Percentiles rank a stretch among this genome's conserved stretches.
Conservation (phyloP, 768 basidiomycete genomes). For the Pholiota molesta region DNA sequence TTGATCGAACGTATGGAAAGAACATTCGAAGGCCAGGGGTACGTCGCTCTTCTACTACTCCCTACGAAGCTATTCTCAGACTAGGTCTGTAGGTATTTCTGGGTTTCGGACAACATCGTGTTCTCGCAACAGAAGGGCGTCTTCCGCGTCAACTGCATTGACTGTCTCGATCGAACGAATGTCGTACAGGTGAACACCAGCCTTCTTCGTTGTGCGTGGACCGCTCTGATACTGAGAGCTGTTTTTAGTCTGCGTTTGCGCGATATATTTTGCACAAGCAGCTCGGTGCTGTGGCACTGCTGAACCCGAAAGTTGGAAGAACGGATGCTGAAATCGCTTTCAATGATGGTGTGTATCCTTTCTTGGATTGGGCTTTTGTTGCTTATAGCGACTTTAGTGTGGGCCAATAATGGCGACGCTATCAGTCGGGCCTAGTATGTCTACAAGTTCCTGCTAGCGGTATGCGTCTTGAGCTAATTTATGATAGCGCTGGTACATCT, state of each 20-base stretch:
- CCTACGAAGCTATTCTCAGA: conserved; percentile 9
- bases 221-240: conserved; percentile 7
- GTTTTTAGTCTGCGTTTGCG: conserved; percentile 82
- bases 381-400: conserved; percentile 50
- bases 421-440: conserved; percentile 87
- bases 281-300: conserved; percentile 71
- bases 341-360: conserved; percentile 63
- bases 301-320: conserved; percentile 55
- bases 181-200: conserved; percentile 73
- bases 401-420: conserved; percentile 99
- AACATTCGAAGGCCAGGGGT: conserved; percentile 83
- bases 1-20: conserved; percentile 72
- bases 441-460: conserved; percentile 4
- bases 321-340: conserved; percentile 73
- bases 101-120: conserved; percentile 71
- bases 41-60: conserved; percentile 17
- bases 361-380: neutral
- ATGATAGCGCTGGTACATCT: conserved; percentile 84
- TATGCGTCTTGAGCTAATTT: neutral
- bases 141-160: conserved; percentile 93
- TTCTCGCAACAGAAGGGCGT: conserved; percentile 85
- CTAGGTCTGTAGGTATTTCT: conserved; percentile 62
- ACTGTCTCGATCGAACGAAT: conserved; percentile 94
- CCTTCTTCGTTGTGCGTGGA: neutral
- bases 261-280: conserved; percentile 79